Conservation (phyloP, 2,329 filamentous ascomycete genomes). For the Dryadomyces quercivorus region DNA sequence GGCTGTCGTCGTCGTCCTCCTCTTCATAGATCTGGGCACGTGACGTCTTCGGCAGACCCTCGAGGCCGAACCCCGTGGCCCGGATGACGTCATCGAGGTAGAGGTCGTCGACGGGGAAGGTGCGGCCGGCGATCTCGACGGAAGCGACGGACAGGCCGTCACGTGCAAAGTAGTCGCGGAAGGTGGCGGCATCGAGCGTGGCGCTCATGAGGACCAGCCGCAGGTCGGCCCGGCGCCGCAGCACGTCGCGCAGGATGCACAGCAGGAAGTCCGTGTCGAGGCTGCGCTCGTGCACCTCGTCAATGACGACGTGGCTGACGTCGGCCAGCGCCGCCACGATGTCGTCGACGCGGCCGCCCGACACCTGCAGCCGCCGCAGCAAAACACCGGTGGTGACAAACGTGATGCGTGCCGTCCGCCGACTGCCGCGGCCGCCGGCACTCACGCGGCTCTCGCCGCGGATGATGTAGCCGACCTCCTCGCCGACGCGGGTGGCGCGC, state of each 20-base stretch:
- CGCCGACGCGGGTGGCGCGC: conserved; percentile 64
- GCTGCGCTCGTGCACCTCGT: conserved; percentile 93
- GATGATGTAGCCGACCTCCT: conserved; percentile 86
- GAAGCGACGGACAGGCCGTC: conserved; percentile 57
- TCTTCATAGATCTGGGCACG: not conserved
- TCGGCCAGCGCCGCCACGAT: conserved; percentile 73
- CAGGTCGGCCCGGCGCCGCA: conserved; percentile 61
- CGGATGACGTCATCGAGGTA: conserved; percentile 82
- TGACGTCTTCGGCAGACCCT: conserved; percentile 7
- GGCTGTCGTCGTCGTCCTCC: not conserved
- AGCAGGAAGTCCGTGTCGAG: conserved; percentile 91
- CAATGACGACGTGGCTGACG: conserved; percentile 88
- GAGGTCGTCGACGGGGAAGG: conserved; percentile 78
- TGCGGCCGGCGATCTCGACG: conserved; percentile 80
- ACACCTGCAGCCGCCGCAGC: conserved; percentile 79
- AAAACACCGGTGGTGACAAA: conserved; percentile 95
- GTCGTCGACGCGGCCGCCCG: conserved; percentile 67
- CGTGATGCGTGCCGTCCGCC: conserved; percentile 65
- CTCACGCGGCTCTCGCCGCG: conserved; percentile 76
- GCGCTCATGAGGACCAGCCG: conserved; percentile 95
- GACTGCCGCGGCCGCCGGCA: conserved; percentile 59
- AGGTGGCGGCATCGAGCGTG: conserved; percentile 79
- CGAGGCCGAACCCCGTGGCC: conserved; percentile 57
- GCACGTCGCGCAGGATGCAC: conserved; percentile 72
- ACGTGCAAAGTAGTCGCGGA: conserved; percentile 69